Conservation (phyloP, 192 early-diverging fungal species). For the Geosiphon pyriformis region DNA sequence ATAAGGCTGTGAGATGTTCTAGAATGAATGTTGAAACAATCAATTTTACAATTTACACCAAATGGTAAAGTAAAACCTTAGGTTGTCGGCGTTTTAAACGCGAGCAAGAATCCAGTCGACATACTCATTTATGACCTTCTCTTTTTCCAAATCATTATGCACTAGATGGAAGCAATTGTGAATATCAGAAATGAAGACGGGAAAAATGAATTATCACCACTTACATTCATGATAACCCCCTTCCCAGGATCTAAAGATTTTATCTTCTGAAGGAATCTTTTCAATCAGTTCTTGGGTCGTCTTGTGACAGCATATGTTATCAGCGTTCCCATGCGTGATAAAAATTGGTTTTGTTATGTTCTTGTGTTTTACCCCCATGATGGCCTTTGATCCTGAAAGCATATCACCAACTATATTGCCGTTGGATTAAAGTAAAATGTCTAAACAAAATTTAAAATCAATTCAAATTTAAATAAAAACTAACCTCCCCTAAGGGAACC, state of each 20-base stretch:
- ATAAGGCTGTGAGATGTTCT: too few relatives aligned
- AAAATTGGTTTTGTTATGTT: conserved; percentile 45
- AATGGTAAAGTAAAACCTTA: too few relatives aligned
- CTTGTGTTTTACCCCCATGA: conserved; percentile 30
- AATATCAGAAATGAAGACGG: not conserved
- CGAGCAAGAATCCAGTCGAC: conserved; percentile 40
- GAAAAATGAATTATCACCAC: not conserved
- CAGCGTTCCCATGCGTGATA: conserved; percentile 47
- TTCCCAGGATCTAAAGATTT: conserved; percentile 29
- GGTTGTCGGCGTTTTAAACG: too few relatives aligned
- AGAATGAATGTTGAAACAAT: too few relatives aligned
- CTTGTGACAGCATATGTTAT: conserved; percentile 37
- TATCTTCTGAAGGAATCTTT: conserved; percentile 35
- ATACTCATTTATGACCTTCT: conserved; percentile 34
- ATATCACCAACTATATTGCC: conserved; percentile 41
- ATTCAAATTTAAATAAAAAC: conserved; percentile 3
- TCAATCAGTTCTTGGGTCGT: conserved; percentile 38
- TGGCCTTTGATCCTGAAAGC: conserved; percentile 42
- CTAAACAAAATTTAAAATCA: not conserved
- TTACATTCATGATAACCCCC: conserved; percentile 40
- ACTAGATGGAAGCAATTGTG: conserved; percentile 18
- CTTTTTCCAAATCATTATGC: conserved; percentile 41
- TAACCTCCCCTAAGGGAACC: conserved; percentile 38
- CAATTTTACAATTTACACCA: too few relatives aligned
- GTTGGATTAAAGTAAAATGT: conserved; percentile 2